phyloP scores from a whole-genome alignment of 179 eudicot genomes.

The Silene noctiflora region DNA sequence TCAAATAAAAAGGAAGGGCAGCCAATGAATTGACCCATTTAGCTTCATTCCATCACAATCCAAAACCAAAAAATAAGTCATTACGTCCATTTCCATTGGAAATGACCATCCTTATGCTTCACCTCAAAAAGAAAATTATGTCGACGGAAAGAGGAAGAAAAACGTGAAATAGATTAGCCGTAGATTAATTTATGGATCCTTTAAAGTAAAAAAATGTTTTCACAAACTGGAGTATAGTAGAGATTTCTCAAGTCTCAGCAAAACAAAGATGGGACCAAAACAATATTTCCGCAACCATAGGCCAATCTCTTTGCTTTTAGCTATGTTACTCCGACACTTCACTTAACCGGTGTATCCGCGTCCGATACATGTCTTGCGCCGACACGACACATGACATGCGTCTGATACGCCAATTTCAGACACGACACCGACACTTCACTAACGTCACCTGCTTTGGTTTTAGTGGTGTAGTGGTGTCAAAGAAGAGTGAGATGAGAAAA shows the following conservation, averaged over 20 bases:
- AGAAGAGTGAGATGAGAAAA: too few species aligned
- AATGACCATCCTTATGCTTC: background rate
- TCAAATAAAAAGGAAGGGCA: background rate
- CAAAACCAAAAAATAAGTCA: background rate
- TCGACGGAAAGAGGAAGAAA: background rate
- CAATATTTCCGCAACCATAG: background rate
- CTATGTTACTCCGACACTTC: too few species aligned
- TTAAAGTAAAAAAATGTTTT: background rate
- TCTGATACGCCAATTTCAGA: too few species aligned
- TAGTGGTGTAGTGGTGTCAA: too few species aligned
- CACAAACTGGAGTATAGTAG: constrained; percentile 1
- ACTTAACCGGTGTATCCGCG: too few species aligned
- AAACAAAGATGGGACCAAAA: background rate
- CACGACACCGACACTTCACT: too few species aligned
- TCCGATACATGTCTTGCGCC: too few species aligned
- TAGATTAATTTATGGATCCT: background rate
- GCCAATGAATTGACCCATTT: background rate
- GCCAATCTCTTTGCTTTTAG: background rate
- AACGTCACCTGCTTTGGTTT: too few species aligned
- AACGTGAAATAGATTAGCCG: background rate
- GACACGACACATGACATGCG: too few species aligned
- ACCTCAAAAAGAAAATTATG: background rate
- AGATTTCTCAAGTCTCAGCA: background rate
- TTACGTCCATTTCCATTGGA: too few species aligned
- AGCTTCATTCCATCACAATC: background rate